Evolutionary conservation across 1,284 basidiomycete species (phyloP).

Genomic region (Cutaneotrichosporon curvatum): DNA sequence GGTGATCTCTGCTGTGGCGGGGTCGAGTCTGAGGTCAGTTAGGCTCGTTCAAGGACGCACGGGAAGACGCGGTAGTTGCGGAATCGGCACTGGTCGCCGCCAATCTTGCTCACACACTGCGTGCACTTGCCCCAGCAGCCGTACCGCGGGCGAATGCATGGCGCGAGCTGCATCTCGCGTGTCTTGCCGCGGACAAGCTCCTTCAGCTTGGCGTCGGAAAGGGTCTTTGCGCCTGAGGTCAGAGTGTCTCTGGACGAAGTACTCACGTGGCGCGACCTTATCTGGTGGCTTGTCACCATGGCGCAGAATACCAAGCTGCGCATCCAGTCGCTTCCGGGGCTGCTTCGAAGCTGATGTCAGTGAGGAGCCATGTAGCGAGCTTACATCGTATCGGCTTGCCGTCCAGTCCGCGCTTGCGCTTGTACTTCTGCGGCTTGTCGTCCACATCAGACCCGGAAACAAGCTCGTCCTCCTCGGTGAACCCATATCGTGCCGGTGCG

Average conservation of each 20-base stretch:
- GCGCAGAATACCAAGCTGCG: conserved; percentile 11
- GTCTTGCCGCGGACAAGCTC: conserved; percentile 25
- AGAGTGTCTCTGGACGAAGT: too few species aligned
- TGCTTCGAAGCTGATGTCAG: conserved; percentile 7
- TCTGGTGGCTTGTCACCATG: conserved; percentile 17
- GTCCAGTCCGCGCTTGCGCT: conserved; percentile 15
- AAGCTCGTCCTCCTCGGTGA: conserved; percentile 8
- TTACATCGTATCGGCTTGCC: conserved; percentile 13
- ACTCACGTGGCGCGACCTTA: conserved; percentile 27
- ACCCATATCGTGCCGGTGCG: not conserved
- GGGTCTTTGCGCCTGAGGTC: conserved; percentile 2
- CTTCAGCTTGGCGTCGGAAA: conserved; percentile 25
- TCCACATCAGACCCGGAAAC: conserved; percentile 1
- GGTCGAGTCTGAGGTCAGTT: conserved; percentile 24
- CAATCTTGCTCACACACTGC: conserved; percentile 36
- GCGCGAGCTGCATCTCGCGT: conserved; percentile 27
- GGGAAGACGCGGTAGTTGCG: conserved; percentile 35
- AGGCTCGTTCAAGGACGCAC: conserved; percentile 20
- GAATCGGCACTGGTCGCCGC: conserved; percentile 42
- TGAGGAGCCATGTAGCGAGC: not conserved
- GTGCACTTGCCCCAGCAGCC: conserved; percentile 37
- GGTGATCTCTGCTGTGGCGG: conserved; percentile 30
- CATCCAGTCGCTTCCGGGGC: conserved; percentile 16
- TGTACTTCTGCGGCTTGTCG: conserved; percentile 10
- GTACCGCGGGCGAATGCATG: conserved; percentile 34